Evolutionary conservation across 2,329 filamentous ascomycete species (phyloP).

Genomic region (Trichoderma gracile): DNA sequence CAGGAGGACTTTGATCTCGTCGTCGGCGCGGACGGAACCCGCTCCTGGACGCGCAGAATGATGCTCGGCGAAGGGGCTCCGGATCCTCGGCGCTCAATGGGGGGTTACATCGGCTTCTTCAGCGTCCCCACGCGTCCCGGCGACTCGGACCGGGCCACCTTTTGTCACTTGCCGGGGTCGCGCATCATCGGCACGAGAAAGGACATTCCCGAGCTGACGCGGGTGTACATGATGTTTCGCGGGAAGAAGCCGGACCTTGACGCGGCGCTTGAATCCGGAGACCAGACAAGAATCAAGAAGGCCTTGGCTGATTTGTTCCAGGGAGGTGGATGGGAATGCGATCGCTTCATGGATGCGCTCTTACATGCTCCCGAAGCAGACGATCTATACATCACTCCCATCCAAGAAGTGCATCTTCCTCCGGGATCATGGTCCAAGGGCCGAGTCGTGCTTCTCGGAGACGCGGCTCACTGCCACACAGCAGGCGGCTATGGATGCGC

Average conservation of each 20-base stretch:
- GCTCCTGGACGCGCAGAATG: constrained; percentile 2
- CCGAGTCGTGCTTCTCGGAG: constrained; percentile 6
- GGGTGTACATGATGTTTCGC: constrained; percentile 10
- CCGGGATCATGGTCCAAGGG: constrained; percentile 9
- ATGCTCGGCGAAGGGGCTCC: constrained; percentile 4
- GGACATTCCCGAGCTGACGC: neutral
- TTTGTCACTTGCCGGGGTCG: neutral
- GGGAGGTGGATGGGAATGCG: constrained; percentile 13
- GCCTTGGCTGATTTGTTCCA: neutral
- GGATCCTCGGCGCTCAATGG: neutral
- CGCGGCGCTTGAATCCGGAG: constrained; percentile 1
- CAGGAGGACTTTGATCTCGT: constrained; percentile 8
- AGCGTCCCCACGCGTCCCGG: neutral
- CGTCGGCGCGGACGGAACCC: neutral
- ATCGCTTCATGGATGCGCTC: constrained; percentile 7
- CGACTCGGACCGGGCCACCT: constrained; percentile 3
- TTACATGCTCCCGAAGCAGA: constrained; percentile 11
- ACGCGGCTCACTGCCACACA: constrained; percentile 13
- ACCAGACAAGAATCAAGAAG: neutral
- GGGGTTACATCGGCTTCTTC: constrained; percentile 5
- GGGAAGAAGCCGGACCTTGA: neutral
- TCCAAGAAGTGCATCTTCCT: constrained; percentile 1
- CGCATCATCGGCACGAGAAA: constrained; percentile 12
- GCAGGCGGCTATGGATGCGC: constrained; percentile 10
- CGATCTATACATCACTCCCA: constrained; percentile 4